These are phyloP conservation scores for Exutisphaerella laricina DNA, from an alignment of 2,329 filamentous ascomycete species.

Conservation along the genomic window DNA sequence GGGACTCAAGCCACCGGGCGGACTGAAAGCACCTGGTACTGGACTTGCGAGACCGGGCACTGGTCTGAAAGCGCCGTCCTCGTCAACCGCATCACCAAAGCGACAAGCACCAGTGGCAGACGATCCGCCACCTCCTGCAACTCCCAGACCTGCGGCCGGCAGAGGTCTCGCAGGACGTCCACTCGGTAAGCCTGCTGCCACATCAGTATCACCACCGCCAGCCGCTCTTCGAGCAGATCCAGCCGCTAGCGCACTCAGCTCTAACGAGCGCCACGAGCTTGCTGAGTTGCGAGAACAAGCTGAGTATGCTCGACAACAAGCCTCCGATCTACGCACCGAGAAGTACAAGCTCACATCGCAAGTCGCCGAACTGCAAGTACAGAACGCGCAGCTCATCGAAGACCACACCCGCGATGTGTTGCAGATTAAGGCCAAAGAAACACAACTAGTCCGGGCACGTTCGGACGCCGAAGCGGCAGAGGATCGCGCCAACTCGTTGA, in stretches of 20 bases:
- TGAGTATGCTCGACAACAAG: conserved; percentile 66
- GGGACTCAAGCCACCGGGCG: conserved; percentile 26
- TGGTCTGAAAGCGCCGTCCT: conserved; percentile 33
- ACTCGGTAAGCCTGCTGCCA: conserved; percentile 61
- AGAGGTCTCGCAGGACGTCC: conserved; percentile 79
- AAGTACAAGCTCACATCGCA: conserved; percentile 76
- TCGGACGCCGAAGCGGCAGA: conserved; percentile 87
- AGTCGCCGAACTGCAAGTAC: conserved; percentile 89
- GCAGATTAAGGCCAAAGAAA: conserved; percentile 97
- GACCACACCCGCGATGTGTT: conserved; percentile 93
- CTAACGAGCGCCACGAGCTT: conserved; percentile 84
- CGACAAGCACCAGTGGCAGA: conserved; percentile 27
- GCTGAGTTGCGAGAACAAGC: conserved; percentile 82
- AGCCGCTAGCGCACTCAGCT: conserved; percentile 59
- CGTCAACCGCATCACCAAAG: conserved; percentile 26
- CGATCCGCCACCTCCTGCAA: conserved; percentile 33
- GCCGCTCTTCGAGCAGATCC: conserved; percentile 45
- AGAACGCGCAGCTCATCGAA: conserved; percentile 94
- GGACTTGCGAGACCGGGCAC: conserved; percentile 40
- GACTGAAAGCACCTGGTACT: conserved; percentile 33
- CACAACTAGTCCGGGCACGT: conserved; percentile 84
- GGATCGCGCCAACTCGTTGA: conserved; percentile 74
- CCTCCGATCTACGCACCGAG: conserved; percentile 77
- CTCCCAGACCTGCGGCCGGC: conserved; percentile 41
- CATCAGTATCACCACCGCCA: conserved; percentile 45